Base-by-base conservation (phyloP, 1,139 yeast species). In the Lizanozyma gosingica region DNA sequence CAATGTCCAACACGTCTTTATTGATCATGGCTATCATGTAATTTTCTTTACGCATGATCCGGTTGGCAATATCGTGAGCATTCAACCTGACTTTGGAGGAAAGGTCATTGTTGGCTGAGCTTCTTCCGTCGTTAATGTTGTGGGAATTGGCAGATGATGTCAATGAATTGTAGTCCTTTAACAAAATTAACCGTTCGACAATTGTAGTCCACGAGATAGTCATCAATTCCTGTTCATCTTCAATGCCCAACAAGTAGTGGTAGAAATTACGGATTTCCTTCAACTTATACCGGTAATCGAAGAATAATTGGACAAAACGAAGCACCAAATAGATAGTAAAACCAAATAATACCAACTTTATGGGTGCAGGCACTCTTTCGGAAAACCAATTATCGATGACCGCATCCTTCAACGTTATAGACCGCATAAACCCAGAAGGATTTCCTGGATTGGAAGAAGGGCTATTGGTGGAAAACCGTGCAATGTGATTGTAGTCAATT, bases 21-120 rank as follows among this genome's bases (percentile, higher is more conserved):
- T 88, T 90, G 51, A 86, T 79, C 53, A 92, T 64, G 0, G 97
- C 97, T 54, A 92, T 86, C 67, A 87, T 73, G 56, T 90, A 92
- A 56, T 92, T 92, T 48, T 94, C 98, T 49, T 82, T 83, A 42
- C 99, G 71, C 98, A 92, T 90, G 43, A 92, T 85, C 45, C 98
- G 69, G 57, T 92, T 94, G 14, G 97, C 97, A 42, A 92, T 86
- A 53, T 83, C 94, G 57, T 88, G 97, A 2, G 97, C 95, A 55
- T 86, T 92, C 41, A 92, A 70, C 45, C 90, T 67, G 38, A 80
- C 78, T 51, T 82, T 83, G 0, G 90, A 78, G 44, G 77, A 80
- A 42, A 80, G 67, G 56, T 80, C 85, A 44, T 77, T 72, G 11
- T 63, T 68, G 43, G 66, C 66, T n/a, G 67, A 59, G 18, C 61